Evolutionary conservation across 192 early-diverging fungal genomes (phyloP), one percentile per base, ranked within the genome.

Genomic region (Linnemannia hyalina): DNA sequence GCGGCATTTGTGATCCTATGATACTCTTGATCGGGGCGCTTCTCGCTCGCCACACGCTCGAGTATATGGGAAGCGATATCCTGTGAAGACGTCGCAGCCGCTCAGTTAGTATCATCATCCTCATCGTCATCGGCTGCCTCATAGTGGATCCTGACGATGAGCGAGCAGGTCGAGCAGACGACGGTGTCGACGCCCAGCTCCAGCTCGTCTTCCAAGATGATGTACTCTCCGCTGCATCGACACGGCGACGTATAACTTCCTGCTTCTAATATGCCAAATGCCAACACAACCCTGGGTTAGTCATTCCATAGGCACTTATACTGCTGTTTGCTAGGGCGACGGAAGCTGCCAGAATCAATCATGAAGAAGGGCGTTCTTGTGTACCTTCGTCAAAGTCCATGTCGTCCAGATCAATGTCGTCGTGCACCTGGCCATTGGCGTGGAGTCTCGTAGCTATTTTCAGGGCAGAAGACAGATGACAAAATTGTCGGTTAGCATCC

Each of bases 351-450:
- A 11, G 36, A 81, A 9, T 20, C 23, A 13, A 29, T 15, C 55
- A 57, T 18, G 3, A 15, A 4, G 23, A 40, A n/a, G 22, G 11
- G 9, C 3, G 3, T 32, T 20, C 8, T 4, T 73, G 9, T 15
- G 7, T 70, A 55, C 89, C 87, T 77, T 94, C 91, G 71, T 94
- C 89, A 57, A 92, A 95, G 3, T 93, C 93, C 96, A 97, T 96
- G 36, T 95, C 95, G 76, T 97, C 96, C 75, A 97, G 77, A 85
- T 96, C 95, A 35, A 97, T 89, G 42, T 95, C 95, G 47, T 91
- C 93, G 76, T 95, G 92, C 47, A 96, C 92, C 4, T 92, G 91
- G 20, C 91, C 93, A 18, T 90, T 80, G 26, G 89, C 78, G 57
- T 83, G 83, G 32, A 86, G 76, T 79, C 68, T 74, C 70, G 77